These are phyloP conservation scores for Fragaria nilgerrensis DNA, from an alignment of 306 rosid genomes.

Conservation along the genomic window DNA sequence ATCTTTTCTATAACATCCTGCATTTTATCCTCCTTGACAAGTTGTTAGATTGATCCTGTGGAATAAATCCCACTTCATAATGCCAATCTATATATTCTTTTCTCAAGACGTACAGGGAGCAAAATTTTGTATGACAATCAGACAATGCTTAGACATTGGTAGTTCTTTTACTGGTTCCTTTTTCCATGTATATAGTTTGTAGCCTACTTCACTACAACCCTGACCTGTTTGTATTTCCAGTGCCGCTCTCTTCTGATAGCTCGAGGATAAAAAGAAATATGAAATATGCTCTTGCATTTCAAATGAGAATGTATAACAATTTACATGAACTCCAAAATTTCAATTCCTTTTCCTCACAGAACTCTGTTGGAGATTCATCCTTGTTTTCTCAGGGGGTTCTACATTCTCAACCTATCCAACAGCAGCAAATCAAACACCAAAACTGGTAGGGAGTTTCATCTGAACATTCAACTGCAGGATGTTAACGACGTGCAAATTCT, in stretches of 20 bases:
- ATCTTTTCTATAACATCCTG: background rate
- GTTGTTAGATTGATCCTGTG: too few relatives aligned
- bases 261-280: background rate
- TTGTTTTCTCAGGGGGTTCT: background rate
- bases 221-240: too few relatives aligned
- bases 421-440: background rate
- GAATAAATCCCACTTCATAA: too few relatives aligned
- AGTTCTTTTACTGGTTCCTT: background rate
- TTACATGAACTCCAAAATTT: background rate
- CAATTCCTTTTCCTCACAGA: background rate
- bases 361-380: background rate
- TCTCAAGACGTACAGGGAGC: too few relatives aligned
- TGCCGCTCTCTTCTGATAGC: too few relatives aligned
- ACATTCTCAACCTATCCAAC: background rate
- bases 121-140: too few relatives aligned
- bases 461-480: background rate
- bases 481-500: slow-evolving; percentile 8
- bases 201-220: background rate
- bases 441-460: background rate
- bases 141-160: too few relatives aligned
- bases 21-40: background rate
- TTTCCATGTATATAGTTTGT: background rate
- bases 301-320: background rate
- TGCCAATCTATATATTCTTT: too few relatives aligned
- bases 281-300: background rate